These are phyloP conservation scores for Nectriaceae sp. DNA, from an alignment of 2,329 filamentous ascomycete genomes.

Conservation along the genomic window DNA sequence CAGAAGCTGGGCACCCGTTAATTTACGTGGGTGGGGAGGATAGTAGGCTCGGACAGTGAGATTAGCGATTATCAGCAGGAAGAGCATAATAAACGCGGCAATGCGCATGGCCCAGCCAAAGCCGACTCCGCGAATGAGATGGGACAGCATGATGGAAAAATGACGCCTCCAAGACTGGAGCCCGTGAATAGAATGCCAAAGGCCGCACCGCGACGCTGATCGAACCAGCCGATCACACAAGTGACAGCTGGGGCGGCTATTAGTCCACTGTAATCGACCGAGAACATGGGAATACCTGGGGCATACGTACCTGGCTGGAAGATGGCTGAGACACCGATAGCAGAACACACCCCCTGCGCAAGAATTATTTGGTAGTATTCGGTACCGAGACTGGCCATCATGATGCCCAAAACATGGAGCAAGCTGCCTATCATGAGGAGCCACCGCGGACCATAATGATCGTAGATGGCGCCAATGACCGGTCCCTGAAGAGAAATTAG, in stretches of 20 bases:
- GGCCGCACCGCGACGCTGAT: background rate
- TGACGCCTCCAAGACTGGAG: background rate
- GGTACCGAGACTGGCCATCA: background rate
- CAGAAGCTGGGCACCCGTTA: background rate
- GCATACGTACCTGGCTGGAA: background rate
- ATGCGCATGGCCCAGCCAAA: background rate
- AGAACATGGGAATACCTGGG: background rate
- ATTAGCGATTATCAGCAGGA: background rate
- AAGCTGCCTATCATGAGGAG: background rate
- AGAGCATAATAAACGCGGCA: background rate
- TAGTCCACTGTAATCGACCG: background rate
- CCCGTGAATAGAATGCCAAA: background rate
- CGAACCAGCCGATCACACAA: background rate
- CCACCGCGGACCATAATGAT: background rate
- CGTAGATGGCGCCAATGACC: background rate
- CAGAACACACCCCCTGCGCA: background rate
- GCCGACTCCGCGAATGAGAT: background rate
- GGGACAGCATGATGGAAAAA: background rate
- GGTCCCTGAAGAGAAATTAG: background rate
- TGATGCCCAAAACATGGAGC: background rate
- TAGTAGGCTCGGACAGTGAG: background rate
- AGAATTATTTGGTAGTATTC: background rate
- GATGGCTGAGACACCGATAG: background rate
- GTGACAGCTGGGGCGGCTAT: background rate
- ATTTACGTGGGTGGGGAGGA: too few species aligned